Evolutionary conservation across 2,329 filamentous ascomycete genomes (phyloP).

Genomic region (Aspergillus arachidicola): DNA sequence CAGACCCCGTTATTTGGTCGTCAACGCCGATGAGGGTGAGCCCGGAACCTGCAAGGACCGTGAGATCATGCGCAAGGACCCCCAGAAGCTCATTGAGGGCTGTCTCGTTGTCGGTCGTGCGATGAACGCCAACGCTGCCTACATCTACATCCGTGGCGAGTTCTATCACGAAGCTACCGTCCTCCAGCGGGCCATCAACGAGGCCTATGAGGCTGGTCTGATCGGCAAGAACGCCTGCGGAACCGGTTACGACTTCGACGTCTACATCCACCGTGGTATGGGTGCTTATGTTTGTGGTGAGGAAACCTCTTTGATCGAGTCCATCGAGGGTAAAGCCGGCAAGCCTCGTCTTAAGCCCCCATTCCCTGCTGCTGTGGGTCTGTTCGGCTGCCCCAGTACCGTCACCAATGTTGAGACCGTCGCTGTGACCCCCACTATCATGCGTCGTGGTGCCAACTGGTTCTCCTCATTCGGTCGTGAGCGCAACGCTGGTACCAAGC

Average conservation of each 20-base stretch:
- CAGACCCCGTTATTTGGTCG: constrained; percentile 93
- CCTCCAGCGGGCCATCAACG: constrained; percentile 92
- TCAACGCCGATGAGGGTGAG: constrained; percentile 98
- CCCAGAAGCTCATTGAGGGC: constrained; percentile 97
- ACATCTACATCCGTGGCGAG: constrained; percentile 99
- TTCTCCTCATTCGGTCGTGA: constrained; percentile 93
- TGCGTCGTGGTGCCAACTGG: constrained; percentile 88
- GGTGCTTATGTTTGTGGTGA: constrained; percentile 98
- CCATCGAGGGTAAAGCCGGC: constrained; percentile 95
- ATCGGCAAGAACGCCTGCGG: constrained; percentile 99
- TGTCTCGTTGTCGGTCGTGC: constrained; percentile 93
- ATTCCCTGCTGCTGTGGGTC: constrained; percentile 94
- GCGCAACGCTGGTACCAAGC: constrained; percentile 95
- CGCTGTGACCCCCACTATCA: constrained; percentile 93
- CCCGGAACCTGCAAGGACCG: constrained; percentile 99
- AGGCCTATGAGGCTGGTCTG: constrained; percentile 90
- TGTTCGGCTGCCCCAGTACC: constrained; percentile 97
- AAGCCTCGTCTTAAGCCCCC: constrained; percentile 98
- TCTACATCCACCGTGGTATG: constrained; percentile 94
- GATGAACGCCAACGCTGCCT: constrained; percentile 98
- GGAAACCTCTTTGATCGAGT: constrained; percentile 97
- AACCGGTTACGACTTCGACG: constrained; percentile 96
- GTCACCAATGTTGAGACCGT: constrained; percentile 98
- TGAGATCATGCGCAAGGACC: constrained; percentile 99
- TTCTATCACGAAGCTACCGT: constrained; percentile 96